A percentile compares a stretch with the other conserved stretches of the same genome.
phyloP scores from a whole-genome alignment of 139 green algal species.

The Picochlorum sp. region DNA sequence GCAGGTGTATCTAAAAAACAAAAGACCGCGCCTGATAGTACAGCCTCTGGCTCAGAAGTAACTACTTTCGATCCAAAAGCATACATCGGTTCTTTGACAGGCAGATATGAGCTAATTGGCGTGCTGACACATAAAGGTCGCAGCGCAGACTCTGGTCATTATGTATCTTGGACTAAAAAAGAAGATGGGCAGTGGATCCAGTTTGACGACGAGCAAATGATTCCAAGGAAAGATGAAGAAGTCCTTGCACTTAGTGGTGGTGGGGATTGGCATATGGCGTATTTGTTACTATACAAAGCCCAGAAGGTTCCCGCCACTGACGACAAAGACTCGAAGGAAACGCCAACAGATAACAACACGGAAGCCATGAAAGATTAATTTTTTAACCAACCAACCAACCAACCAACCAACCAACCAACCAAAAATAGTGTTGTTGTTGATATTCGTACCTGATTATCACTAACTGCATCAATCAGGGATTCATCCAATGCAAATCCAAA shows the following conservation, averaged over 20 bases:
- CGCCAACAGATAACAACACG: neutral
- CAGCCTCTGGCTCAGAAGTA: neutral
- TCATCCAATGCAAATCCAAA: constrained; percentile 80
- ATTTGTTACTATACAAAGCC: constrained; percentile 81
- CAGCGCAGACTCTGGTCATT: constrained; percentile 90
- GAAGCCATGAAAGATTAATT: neutral
- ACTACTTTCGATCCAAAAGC: constrained; percentile 1
- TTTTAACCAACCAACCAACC: neutral
- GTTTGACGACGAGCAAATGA: constrained; percentile 92
- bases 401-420: no score
- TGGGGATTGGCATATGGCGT: constrained; percentile 97
- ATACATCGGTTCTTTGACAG: constrained; percentile 32
- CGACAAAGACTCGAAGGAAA: neutral
- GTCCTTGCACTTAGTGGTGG: constrained; percentile 71
- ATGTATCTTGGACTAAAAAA: constrained; percentile 90
- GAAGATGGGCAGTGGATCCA: constrained; percentile 79
- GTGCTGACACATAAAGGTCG: constrained; percentile 98
- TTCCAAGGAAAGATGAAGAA: constrained; percentile 70
- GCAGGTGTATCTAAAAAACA: constrained; percentile 22
- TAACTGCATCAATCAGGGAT: constrained; percentile 56
- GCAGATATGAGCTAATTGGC: constrained; percentile 79
- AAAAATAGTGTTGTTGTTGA: no score
- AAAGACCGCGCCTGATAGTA: constrained; percentile 8
- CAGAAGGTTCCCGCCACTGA: constrained; percentile 10
- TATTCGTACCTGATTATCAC: neutral